phyloP scores from a whole-genome alignment of 495 filamentous ascomycete genomes.

The Penicillium longicatenatum region DNA sequence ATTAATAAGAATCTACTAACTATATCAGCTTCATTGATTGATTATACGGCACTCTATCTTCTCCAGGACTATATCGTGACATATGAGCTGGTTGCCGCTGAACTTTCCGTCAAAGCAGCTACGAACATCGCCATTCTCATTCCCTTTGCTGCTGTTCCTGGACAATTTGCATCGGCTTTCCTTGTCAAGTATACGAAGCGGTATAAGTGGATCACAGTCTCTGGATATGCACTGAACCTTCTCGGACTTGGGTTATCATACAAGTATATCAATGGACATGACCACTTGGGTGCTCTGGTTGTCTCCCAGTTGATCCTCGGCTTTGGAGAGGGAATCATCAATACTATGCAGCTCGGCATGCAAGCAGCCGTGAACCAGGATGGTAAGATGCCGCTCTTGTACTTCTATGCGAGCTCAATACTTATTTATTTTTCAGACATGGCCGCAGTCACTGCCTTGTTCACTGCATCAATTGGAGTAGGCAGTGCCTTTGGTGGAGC shows the following conservation, averaged over 20 bases:
- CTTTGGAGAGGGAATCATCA: not conserved
- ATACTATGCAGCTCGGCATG: not conserved
- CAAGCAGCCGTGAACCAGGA: not conserved
- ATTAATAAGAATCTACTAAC: not conserved
- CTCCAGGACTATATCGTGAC: not conserved
- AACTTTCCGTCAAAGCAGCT: not conserved
- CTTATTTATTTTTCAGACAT: not conserved
- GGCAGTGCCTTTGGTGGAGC: not conserved
- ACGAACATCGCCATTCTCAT: not conserved
- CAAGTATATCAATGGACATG: not conserved
- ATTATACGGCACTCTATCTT: not conserved
- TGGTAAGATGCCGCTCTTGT: not conserved
- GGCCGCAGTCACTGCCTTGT: not conserved
- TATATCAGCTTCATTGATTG: not conserved
- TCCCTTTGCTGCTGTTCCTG: not conserved
- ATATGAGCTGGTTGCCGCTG: not conserved
- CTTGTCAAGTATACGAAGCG: not conserved
- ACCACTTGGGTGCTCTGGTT: not conserved
- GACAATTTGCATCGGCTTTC: not conserved
- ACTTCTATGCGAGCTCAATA: not conserved
- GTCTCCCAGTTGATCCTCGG: not conserved
- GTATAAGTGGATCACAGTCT: not conserved
- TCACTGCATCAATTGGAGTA: not conserved
- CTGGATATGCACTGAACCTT: not conserved
- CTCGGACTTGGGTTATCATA: not conserved